Conservation (phyloP, 1,284 basidiomycete species). For the Ceratobasidium sp. region DNA sequence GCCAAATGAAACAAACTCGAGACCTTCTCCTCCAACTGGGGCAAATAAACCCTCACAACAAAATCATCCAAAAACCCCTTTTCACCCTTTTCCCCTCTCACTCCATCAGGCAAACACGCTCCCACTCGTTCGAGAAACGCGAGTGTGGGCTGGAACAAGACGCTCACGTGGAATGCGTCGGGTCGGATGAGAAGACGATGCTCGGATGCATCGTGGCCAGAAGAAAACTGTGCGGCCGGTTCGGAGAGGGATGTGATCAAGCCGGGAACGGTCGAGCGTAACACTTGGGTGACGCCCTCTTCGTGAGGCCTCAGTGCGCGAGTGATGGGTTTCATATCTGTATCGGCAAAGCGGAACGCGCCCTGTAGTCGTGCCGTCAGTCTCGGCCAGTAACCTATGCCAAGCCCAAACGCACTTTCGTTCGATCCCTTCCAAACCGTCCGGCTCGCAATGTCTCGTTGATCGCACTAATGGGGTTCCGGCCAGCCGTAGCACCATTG, state of each 20-base stretch:
- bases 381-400: no score
- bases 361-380: no score
- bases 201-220: conserved; percentile 69
- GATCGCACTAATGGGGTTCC: conserved; percentile 90
- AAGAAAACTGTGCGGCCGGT: conserved; percentile 66
- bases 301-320: conserved; percentile 80
- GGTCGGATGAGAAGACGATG: conserved; percentile 88
- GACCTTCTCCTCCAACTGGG: conserved; percentile 95
- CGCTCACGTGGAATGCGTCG: conserved; percentile 93
- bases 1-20: conserved; percentile 86
- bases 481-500: conserved; percentile 72
- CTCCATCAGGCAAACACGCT: conserved; percentile 42
- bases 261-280: conserved; percentile 93
- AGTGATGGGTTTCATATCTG: conserved; percentile 73
- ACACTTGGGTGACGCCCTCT: conserved; percentile 81
- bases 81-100: conserved; percentile 51
- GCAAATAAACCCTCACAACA: conserved; percentile 90
- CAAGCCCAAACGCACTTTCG: conserved; percentile 79
- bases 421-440: conserved; percentile 75
- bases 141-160: conserved; percentile 92
- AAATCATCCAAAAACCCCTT: conserved; percentile 87
- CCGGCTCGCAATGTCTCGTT: conserved; percentile 93
- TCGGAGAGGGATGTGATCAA: conserved; percentile 65
- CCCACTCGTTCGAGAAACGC: conserved; percentile 76
- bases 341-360: conserved; percentile 91